Evolutionary conservation across 345 rosid species (phyloP), one percentile per base, ranked within the genome.

Genomic region (Clarkia xantiana): DNA sequence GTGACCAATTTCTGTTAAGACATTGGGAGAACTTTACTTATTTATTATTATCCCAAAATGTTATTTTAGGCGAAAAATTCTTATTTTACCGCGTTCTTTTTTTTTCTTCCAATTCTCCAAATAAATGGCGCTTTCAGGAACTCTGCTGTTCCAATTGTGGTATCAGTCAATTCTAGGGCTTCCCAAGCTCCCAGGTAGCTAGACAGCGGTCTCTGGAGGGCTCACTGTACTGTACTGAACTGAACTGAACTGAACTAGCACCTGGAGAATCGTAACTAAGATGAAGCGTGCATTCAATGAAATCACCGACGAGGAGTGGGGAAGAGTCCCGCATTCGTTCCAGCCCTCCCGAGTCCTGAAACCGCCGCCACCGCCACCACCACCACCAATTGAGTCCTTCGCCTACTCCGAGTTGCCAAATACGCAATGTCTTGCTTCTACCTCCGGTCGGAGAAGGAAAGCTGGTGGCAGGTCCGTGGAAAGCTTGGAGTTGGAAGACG

Each of bases 261-360:
- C 15, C 14, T 39, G 29, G 4, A 19, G 18, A 10, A 39, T 40
- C 17, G n/a, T 40, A 47, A 45, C 39, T 51, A 52, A 22, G 57
- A 60, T 60, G 63, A 60, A 60, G 52, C 57, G 63, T 11, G 46
- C 36, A 34, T 47, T 45, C 47, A 13, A 45, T 25, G 96, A 91
- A 68, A 84, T 91, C 74, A 74, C 98, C 11, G 98, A 86, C 53
- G 95, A 84, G 38, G 95, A 91, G 63, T 91, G 98, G 98, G 76
- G 69, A 18, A 59, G 66, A 15, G 80, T 78, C 70, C 67, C 81
- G 18, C 76, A 75, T 69, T 71, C 83, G 29, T 91, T 84, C 71
- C 73, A 80, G 62, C 72, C 96, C 19, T 91, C 95, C 12, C 90
- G 87, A 10, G 78, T 84, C 38, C 77, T 86, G 56, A 68, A 71